Evolutionary conservation across 129 eudicot genomes (phyloP).

Genomic region (Rutidosis leptorrhynchoides): DNA sequence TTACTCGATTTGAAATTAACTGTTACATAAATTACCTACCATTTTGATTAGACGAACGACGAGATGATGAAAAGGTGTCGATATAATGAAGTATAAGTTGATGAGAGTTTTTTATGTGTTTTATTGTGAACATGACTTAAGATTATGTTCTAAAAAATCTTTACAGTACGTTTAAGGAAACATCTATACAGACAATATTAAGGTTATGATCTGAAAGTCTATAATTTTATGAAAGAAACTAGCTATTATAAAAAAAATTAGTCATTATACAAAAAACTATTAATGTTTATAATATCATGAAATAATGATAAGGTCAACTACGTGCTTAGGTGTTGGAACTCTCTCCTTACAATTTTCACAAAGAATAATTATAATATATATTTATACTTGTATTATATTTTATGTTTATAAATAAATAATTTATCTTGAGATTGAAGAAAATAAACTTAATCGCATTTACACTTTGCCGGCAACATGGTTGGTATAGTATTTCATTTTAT

Average conservation of each 20-base stretch:
- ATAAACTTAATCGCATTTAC: slow-evolving; percentile 30
- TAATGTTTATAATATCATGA: background rate
- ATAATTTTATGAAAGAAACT: background rate
- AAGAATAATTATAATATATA: too few relatives aligned
- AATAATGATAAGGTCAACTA: slow-evolving; percentile 33
- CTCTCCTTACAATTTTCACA: slow-evolving; percentile 33
- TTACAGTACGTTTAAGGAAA: too few relatives aligned
- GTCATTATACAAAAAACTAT: background rate
- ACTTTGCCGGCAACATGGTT: slow-evolving; percentile 40
- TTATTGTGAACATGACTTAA: too few relatives aligned
- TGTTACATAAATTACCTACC: too few relatives aligned
- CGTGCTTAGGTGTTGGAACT: slow-evolving; percentile 45
- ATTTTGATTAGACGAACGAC: too few relatives aligned
- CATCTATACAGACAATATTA: background rate
- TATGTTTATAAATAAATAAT: slow-evolving; percentile 13
- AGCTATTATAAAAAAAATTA: background rate
- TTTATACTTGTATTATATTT: too few relatives aligned
- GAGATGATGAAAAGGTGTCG: too few relatives aligned
- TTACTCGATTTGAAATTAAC: too few relatives aligned
- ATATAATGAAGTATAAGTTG: too few relatives aligned
- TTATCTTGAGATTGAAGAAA: slow-evolving; percentile 44
- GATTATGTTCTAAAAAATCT: too few relatives aligned
- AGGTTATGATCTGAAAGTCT: slow-evolving; percentile 16
- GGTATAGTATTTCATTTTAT: slow-evolving; percentile 3
- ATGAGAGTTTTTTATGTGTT: too few relatives aligned